phyloP scores from a whole-genome alignment of 1,284 basidiomycete genomes.

The Taiwanofungus camphoratus region DNA sequence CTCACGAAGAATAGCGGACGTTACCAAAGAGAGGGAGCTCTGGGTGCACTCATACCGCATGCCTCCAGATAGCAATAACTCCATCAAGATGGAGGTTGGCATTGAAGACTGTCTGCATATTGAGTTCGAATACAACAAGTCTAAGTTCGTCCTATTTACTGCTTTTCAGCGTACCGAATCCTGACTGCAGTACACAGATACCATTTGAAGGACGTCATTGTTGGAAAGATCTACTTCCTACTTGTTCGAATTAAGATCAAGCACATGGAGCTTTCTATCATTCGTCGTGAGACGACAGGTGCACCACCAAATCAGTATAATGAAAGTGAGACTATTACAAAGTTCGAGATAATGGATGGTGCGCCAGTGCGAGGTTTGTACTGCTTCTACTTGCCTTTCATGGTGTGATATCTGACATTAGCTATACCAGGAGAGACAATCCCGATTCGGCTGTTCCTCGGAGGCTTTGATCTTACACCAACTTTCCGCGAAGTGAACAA shows the following conservation, averaged over 20 bases:
- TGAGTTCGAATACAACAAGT: slow-evolving; percentile 99
- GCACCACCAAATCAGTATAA: slow-evolving; percentile 97
- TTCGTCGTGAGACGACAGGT: slow-evolving; percentile 94
- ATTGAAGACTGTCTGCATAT: slow-evolving; percentile 99
- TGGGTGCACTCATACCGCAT: slow-evolving; percentile 99
- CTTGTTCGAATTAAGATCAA: slow-evolving; percentile 99
- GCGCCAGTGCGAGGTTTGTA: slow-evolving; percentile 82
- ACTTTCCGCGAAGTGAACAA: slow-evolving; percentile 99
- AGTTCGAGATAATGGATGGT: slow-evolving; percentile 99
- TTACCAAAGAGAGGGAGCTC: slow-evolving; percentile 86
- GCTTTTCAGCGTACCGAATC: neutral
- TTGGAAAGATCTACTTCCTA: slow-evolving; percentile 98
- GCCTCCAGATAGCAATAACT: slow-evolving; percentile 96
- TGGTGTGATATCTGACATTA: slow-evolving; percentile 1
- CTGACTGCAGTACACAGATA: slow-evolving; percentile 51
- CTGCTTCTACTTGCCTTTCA: neutral
- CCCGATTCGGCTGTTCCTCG: slow-evolving; percentile 95
- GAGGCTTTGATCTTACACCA: slow-evolving; percentile 96
- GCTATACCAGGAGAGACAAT: slow-evolving; percentile 82
- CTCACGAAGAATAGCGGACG: slow-evolving; percentile 87
- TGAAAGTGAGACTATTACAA: slow-evolving; percentile 98
- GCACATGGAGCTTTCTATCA: slow-evolving; percentile 99
- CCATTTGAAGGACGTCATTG: slow-evolving; percentile 98
- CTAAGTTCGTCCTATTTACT: slow-evolving; percentile 61
- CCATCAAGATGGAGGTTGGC: slow-evolving; percentile 99